A percentile compares a stretch with the other conserved stretches of the same genome.
Conservation (phyloP, 371 early-diverging fungal species). For the Hamiltosporidium tvaerminnensis region DNA sequence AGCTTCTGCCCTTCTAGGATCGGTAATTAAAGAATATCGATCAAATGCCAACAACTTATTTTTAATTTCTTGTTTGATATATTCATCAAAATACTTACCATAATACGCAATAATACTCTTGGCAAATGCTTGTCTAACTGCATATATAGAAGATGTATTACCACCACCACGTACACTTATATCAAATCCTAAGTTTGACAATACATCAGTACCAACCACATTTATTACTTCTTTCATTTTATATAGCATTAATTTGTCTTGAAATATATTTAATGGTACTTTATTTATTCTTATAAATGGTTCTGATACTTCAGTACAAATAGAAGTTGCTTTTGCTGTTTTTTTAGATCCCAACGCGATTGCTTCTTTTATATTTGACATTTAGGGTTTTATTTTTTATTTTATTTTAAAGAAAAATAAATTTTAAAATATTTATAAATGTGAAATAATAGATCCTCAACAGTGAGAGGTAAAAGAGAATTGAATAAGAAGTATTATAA, state of each 20-base stretch:
- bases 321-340: conserved; percentile 94
- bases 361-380: conserved; percentile 11
- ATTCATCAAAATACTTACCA: conserved; percentile 97
- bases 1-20: conserved; percentile 98
- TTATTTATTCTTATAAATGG: conserved; percentile 82
- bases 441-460: too few species aligned
- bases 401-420: background rate
- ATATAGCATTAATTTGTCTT: conserved; percentile 81
- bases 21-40: conserved; percentile 90
- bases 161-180: conserved; percentile 93
- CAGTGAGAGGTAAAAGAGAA: too few species aligned
- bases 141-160: conserved; percentile 80
- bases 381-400: background rate
- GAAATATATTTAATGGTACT: conserved; percentile 76
- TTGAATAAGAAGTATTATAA: too few species aligned
- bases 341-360: conserved; percentile 59
- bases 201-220: conserved; percentile 79
- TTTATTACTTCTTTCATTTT: conserved; percentile 95
- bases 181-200: conserved; percentile 83
- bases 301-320: conserved; percentile 86
- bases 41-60: conserved; percentile 81
- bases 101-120: conserved; percentile 95
- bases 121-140: conserved; percentile 96
- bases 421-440: background rate
- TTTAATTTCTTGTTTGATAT: conserved; percentile 93